Evolutionary conservation across 164 flowering plant species (phyloP), one percentile per base, ranked within the genome.

Genomic region (Nymphaea colorata): DNA sequence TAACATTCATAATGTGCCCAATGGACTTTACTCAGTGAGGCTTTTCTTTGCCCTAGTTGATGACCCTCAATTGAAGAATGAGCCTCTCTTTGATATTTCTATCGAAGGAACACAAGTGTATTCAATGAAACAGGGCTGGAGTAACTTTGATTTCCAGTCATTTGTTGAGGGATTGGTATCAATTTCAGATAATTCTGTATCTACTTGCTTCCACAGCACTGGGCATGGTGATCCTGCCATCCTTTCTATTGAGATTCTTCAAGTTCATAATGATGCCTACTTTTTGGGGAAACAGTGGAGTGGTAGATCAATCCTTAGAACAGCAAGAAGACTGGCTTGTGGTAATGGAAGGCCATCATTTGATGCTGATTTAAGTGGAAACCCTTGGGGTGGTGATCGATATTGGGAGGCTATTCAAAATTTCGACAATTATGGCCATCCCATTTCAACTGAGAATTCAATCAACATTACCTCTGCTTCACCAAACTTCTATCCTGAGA

Each of bases 181-280:
- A 81, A 81, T 95, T 5, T 74, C 63, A 0, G 96, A 92, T 77
- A 82, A 84, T 42, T 71, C 89, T 63, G 88, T 84, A n/a, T 82
- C 96, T 5, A 53, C 83, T 60, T 95, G 99, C 81, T 92, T 95
- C 78, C 97, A 90, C 69, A 90, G 97, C 77, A 95, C 97, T 65
- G 99, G 99, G 66, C 99, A 87, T 77, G 99, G 98, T 62, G 96
- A 90, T 71, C 99, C 99, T 57, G 81, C 98, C n/a, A 75, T 92
- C 18, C 82, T 92, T 69, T 79, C 99, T 1, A 83, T 95, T 69
- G 98, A 92, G 74, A 82, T 95, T 71, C 96, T 92, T 68, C 99
- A 92, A 70, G 79, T 95, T 69, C 90, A 92, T 77, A 83, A 83
- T 55, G 80, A 62, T 63, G 94, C 90, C 47, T 95, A 95, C 70